Base-by-base conservation (phyloP, 192 early-diverging fungal species). In the Pilaira anomala region DNA sequence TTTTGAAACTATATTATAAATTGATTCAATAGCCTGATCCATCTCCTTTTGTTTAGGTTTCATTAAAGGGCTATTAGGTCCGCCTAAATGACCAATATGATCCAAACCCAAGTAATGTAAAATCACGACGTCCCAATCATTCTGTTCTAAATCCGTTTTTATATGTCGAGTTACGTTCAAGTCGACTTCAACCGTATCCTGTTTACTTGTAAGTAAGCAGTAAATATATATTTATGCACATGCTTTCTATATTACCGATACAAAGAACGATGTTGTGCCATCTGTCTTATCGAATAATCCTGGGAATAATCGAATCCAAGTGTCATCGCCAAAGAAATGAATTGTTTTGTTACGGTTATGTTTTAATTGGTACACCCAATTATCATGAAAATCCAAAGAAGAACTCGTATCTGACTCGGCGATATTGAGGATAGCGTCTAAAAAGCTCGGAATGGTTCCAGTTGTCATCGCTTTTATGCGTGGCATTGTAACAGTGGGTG, bases 261-360 rank as follows among this genome's bases (percentile, higher is more conserved):
- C 85, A 57, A 85, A 88, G 13, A 88, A 87, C 0, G 83, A 86
- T 0, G 83, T 82, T 2, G 83, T 86, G 3, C 84, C 86, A 44
- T 90, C 90, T 1, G 78, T 80, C 52, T 77, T 69, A 29, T 63
- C 67, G 30, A 92, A 83, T 25, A 83, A 63, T 0, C 77, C 73
- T 3, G 93, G 93, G 63, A 92, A 99, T 60, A 99, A 67, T 54
- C 82, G 83, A 22, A 85, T 84, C 97, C 97, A 99, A 0, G 96
- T 98, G 59, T 98, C 94, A 71, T 98, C 96, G 53, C 96, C 96
- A 78, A 93, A 88, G 56, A 94, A 93, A 21, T 85, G 79, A 9
- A 91, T 66, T 13, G 81, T 81, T 45, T 80, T 80, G 4, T 74
- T 71, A 25, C 78, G 72, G 2, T 69, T 57, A 33, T 77, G 67